Conservation (phyloP, 768 basidiomycete genomes). For the Lactarius sp. region DNA sequence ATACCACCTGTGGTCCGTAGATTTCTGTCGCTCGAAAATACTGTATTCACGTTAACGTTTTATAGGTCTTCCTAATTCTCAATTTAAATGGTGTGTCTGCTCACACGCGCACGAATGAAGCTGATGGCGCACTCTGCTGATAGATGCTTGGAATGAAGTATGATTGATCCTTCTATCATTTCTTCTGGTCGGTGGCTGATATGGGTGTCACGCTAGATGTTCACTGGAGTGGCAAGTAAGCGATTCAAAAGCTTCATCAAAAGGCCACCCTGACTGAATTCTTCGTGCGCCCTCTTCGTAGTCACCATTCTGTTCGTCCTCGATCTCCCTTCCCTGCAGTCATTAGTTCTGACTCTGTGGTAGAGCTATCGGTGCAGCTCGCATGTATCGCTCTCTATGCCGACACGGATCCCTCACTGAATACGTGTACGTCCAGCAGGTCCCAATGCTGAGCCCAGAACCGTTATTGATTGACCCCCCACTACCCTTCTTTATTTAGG, state of each 20-base stretch:
- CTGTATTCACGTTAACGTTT: not conserved
- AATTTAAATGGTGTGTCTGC: not conserved
- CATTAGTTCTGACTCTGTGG: not conserved
- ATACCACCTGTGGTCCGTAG: not conserved
- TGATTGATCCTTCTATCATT: not conserved
- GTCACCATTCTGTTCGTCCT: not conserved
- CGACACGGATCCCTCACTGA: constrained; percentile 4
- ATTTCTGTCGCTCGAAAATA: not conserved
- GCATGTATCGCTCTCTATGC: not conserved
- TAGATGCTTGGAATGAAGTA: not conserved
- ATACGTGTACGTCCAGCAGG: constrained; percentile 6
- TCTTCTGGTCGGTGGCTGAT: not conserved
- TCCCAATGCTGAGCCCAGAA: not conserved
- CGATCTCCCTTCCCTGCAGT: not conserved
- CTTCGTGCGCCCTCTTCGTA: not conserved
- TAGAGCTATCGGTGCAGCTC: constrained; percentile 14
- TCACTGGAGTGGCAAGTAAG: not conserved
- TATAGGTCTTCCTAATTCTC: not conserved
- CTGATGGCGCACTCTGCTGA: not conserved
- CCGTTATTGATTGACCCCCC: not conserved
- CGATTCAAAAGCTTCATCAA: not conserved
- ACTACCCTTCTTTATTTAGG: not conserved
- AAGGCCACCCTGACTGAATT: not conserved
- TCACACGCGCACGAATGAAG: not conserved
- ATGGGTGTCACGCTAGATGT: not conserved